Conservation (phyloP, 805 yeast species). For the Maudiozyma turicensis region DNA sequence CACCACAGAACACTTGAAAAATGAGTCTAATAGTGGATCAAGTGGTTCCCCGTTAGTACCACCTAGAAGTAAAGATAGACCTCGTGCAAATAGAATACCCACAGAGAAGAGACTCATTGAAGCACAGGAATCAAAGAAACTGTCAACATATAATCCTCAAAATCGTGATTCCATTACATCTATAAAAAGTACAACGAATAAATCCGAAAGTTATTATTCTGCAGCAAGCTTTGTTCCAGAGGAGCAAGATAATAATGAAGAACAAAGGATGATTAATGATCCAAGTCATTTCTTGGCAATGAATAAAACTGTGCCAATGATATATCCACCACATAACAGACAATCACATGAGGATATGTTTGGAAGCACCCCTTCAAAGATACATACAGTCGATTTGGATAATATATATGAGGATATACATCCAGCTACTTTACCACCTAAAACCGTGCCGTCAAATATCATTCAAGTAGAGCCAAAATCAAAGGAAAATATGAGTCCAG, state of each 20-base stretch:
- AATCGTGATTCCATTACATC: not conserved
- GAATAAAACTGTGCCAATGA: not conserved
- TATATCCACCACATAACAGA: not conserved
- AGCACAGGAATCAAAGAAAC: not conserved
- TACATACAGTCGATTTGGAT: not conserved
- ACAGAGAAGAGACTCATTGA: not conserved
- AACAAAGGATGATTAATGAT: not conserved
- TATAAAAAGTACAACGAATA: constrained; percentile 4
- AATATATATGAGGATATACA: not conserved
- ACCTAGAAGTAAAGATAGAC: constrained; percentile 27
- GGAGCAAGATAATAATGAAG: constrained; percentile 4
- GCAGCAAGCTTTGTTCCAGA: constrained; percentile 12
- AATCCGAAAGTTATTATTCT: constrained; percentile 21
- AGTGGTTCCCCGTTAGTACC: constrained; percentile 25
- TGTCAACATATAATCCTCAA: not conserved
- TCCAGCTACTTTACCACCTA: not conserved
- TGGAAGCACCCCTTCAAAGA: not conserved
- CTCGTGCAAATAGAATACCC: constrained; percentile 12
- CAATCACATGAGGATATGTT: not conserved
- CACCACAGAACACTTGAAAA: no score
- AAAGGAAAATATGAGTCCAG: not conserved
- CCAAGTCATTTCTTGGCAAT: not conserved
- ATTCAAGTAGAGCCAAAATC: not conserved
- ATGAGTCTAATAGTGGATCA: not conserved
- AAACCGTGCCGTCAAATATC: not conserved